A percentile compares a stretch with the other conserved stretches of the same genome.
These are phyloP conservation scores for Elsinoe ampelina DNA, from an alignment of 2,329 filamentous ascomycete species.

Conservation along the genomic window DNA sequence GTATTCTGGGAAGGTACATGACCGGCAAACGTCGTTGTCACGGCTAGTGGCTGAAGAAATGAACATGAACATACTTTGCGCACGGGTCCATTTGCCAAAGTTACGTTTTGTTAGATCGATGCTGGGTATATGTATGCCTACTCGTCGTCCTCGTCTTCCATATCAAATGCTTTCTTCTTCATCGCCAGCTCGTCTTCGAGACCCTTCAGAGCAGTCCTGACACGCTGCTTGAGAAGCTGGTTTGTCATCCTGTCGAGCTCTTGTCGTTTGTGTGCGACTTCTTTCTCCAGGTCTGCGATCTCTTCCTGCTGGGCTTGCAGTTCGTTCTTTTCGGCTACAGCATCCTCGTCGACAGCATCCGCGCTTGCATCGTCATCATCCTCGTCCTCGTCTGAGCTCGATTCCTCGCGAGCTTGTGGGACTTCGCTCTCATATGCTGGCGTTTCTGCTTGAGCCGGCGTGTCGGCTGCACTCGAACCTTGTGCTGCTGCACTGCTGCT, in stretches of 20 bases:
- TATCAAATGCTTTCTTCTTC: constrained; percentile 38
- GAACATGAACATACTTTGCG: background rate
- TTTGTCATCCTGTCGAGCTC: constrained; percentile 37
- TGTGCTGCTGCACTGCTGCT: constrained; percentile 14
- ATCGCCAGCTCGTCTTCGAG: constrained; percentile 46
- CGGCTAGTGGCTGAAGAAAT: background rate
- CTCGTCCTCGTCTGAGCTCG: constrained; percentile 36
- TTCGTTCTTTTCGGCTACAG: constrained; percentile 39
- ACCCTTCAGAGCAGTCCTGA: constrained; percentile 40
- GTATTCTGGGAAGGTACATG: background rate
- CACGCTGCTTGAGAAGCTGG: constrained; percentile 40
- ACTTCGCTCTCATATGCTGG: constrained; percentile 23
- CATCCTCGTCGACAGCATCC: constrained; percentile 44
- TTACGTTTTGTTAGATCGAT: background rate
- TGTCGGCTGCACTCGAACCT: constrained; percentile 18
- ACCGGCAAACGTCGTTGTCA: background rate
- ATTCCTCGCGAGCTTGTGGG: constrained; percentile 25
- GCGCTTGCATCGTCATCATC: constrained; percentile 36
- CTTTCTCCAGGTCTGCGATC: constrained; percentile 45
- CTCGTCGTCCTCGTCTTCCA: constrained; percentile 25
- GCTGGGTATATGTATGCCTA: background rate
- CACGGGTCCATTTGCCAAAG: background rate
- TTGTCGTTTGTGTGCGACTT: constrained; percentile 34
- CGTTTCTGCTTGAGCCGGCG: constrained; percentile 19
- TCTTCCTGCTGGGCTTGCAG: constrained; percentile 42